phyloP scores from a whole-genome alignment of 176 grass and related monocot genomes.

The Microstegium vimineum region DNA sequence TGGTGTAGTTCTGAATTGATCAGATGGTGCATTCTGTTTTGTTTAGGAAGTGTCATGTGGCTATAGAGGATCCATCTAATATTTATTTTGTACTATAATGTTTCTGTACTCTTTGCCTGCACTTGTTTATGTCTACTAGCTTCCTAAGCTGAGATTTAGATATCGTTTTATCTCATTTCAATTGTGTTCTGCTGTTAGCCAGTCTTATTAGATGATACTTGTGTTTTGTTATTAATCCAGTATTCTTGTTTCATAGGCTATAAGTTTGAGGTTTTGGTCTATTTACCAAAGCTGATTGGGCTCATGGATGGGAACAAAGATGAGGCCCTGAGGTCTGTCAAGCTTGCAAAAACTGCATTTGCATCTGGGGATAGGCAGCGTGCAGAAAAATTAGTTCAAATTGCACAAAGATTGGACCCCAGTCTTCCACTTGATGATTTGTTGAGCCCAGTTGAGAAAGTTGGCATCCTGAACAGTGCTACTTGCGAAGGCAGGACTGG shows the following conservation, averaged over 20 bases:
- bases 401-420: slow-evolving; percentile 75
- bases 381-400: slow-evolving; percentile 62
- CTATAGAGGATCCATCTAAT: background rate
- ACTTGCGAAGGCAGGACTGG: background rate
- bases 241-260: slow-evolving; percentile 21
- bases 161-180: background rate
- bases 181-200: background rate
- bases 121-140: slow-evolving; percentile 5
- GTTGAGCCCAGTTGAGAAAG: slow-evolving; percentile 35
- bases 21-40: background rate
- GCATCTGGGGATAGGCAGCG: slow-evolving; percentile 61
- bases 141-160: background rate
- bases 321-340: slow-evolving; percentile 73
- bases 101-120: background rate
- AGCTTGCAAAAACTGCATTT: slow-evolving; percentile 63
- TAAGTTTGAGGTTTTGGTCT: background rate
- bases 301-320: slow-evolving; percentile 93
- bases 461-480: slow-evolving; percentile 32
- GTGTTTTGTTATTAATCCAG: background rate
- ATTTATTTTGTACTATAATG: background rate
- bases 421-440: slow-evolving; percentile 48
- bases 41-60: background rate
- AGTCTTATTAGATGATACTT: background rate
- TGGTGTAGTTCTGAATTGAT: background rate
- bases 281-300: slow-evolving; percentile 2